Evolutionary conservation across 441 rosid genomes (phyloP).

Genomic region (Aquilaria agallochum): DNA sequence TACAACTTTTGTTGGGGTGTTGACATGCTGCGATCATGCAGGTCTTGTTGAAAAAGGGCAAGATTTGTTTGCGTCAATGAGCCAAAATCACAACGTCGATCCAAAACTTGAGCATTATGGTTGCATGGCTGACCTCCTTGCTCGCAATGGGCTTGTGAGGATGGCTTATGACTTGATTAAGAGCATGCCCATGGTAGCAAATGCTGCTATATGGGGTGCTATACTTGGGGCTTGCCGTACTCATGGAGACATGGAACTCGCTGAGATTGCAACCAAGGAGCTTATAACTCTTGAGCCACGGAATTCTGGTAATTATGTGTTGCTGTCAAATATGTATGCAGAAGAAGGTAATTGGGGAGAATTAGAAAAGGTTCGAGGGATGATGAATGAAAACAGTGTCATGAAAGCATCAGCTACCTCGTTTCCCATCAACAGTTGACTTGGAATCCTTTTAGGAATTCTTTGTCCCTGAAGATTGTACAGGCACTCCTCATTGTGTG

Average conservation of each 20-base stretch:
- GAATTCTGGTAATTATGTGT: constrained; percentile 76
- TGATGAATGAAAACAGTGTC: constrained; percentile 49
- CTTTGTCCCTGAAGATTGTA: background rate
- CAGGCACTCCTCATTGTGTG: background rate
- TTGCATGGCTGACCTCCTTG: constrained; percentile 76
- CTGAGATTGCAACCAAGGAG: constrained; percentile 58
- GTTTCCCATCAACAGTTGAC: background rate
- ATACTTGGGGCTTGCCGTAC: constrained; percentile 72
- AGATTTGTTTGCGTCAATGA: constrained; percentile 55
- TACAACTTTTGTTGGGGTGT: constrained; percentile 49
- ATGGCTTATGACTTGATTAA: constrained; percentile 72
- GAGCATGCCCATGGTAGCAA: constrained; percentile 43
- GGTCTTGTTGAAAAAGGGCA: constrained; percentile 51
- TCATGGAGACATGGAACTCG: constrained; percentile 59
- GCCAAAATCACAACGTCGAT: constrained; percentile 30
- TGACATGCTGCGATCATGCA: constrained; percentile 74
- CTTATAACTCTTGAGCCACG: constrained; percentile 56
- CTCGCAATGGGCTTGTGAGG: constrained; percentile 50
- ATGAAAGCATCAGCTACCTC: constrained; percentile 34
- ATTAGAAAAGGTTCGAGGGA: constrained; percentile 52
- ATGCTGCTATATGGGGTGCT: constrained; percentile 71
- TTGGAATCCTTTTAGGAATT: background rate
- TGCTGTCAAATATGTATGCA: constrained; percentile 75
- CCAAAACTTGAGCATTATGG: constrained; percentile 77
- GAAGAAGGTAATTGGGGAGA: constrained; percentile 71